These are phyloP conservation scores for Fusarium sp. DNA, from an alignment of 2,329 filamentous ascomycete genomes.

Conservation along the genomic window DNA sequence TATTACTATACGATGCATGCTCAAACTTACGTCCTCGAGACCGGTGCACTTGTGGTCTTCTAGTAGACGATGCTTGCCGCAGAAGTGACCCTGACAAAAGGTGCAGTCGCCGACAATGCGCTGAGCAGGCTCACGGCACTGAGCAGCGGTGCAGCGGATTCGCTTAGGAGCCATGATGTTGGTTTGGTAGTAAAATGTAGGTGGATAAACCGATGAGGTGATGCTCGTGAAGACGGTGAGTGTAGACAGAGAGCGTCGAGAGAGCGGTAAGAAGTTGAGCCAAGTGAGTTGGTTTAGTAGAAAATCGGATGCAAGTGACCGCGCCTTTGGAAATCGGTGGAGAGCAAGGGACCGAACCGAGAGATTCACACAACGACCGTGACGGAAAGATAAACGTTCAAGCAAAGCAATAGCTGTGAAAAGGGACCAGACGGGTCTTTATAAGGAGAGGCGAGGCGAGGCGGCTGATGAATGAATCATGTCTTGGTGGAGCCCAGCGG, in stretches of 20 bases:
- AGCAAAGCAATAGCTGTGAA: slow-evolving; percentile 1
- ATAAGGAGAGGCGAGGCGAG: slow-evolving; percentile 46
- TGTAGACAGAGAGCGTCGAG: slow-evolving; percentile 12
- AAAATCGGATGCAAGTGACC: slow-evolving; percentile 30
- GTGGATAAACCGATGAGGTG: slow-evolving; percentile 13
- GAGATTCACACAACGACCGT: slow-evolving; percentile 37
- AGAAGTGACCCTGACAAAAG: slow-evolving; percentile 95
- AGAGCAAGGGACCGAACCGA: slow-evolving; percentile 33
- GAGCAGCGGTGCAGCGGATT: slow-evolving; percentile 88
- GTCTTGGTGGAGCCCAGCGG: slow-evolving; percentile 46
- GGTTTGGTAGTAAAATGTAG: slow-evolving; percentile 13
- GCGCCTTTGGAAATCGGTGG: slow-evolving; percentile 28
- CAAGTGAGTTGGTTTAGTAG: slow-evolving; percentile 3
- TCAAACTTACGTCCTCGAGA: slow-evolving; percentile 81
- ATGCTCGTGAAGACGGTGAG: slow-evolving; percentile 36
- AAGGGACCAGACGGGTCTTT: slow-evolving; percentile 41
- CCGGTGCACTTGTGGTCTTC: slow-evolving; percentile 96
- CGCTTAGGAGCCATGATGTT: slow-evolving; percentile 78
- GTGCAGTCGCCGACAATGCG: slow-evolving; percentile 96
- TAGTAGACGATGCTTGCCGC: slow-evolving; percentile 92
- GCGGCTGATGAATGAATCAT: slow-evolving; percentile 53
- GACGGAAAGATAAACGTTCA: slow-evolving; percentile 34
- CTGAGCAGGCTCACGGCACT: slow-evolving; percentile 89
- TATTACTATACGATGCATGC: background rate
- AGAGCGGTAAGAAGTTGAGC: slow-evolving; percentile 30